Conservation (phyloP, 768 basidiomycete species). For the Amanita fuliginea region DNA sequence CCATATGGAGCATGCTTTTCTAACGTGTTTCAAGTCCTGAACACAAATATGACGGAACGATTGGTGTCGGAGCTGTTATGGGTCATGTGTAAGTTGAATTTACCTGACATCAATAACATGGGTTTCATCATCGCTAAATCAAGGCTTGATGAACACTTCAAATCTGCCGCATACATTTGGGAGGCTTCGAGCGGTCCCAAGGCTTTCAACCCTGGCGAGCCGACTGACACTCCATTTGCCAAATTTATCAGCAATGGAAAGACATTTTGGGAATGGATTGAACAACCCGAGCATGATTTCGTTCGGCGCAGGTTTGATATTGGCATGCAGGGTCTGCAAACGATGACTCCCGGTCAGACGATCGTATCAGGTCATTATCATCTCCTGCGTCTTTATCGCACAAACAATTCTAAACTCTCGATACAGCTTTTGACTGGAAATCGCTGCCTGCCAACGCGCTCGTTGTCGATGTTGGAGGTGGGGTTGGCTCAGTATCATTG, state of each 20-base stretch:
- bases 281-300: conserved; percentile 14
- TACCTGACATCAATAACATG: neutral
- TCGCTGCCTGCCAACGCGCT: conserved; percentile 11
- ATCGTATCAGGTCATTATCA: conserved; percentile 12
- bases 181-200: conserved; percentile 16
- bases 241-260: conserved; percentile 11
- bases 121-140: neutral
- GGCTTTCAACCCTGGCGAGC: conserved; percentile 12
- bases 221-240: conserved; percentile 10
- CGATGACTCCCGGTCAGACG: conserved; percentile 10
- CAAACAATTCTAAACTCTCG: neutral
- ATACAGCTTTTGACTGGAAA: conserved; percentile 16
- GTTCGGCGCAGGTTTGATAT: conserved; percentile 17
- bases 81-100: conserved; percentile 11
- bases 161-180: conserved; percentile 15
- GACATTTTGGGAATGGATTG: conserved; percentile 14
- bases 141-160: conserved; percentile 16
- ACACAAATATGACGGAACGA: conserved; percentile 17
- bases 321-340: conserved; percentile 14
- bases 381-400: no score
- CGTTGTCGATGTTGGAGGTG: conserved; percentile 21
- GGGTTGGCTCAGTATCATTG: conserved; percentile 15
- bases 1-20: neutral
- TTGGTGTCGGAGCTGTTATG: conserved; percentile 17
- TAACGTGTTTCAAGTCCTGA: conserved; percentile 12